Conservation (phyloP, 2,329 filamentous ascomycete genomes). For the Pyricularia sp. region DNA sequence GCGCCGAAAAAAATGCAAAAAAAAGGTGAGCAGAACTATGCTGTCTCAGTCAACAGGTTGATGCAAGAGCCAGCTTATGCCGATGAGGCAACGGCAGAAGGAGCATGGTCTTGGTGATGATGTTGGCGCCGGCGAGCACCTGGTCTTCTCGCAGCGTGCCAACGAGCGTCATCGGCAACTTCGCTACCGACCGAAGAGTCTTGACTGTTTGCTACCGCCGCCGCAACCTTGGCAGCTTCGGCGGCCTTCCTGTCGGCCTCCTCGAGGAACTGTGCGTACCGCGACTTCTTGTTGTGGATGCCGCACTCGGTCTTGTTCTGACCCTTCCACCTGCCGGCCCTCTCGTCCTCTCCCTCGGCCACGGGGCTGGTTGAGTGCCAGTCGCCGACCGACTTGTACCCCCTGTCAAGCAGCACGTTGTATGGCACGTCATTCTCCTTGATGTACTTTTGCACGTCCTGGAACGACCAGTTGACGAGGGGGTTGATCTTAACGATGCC, state of each 20-base stretch:
- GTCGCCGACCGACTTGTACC: conserved; percentile 98
- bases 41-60: not conserved
- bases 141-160: not conserved
- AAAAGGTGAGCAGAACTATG: not conserved
- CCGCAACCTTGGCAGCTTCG: not conserved
- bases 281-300: conserved; percentile 94
- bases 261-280: conserved; percentile 72
- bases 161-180: not conserved
- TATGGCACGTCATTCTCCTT: conserved; percentile 80
- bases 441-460: conserved; percentile 80
- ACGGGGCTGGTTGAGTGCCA: conserved; percentile 96
- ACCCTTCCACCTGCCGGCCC: conserved; percentile 93
- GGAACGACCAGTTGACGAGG: conserved; percentile 84
- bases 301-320: conserved; percentile 94
- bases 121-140: not conserved
- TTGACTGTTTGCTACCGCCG: not conserved
- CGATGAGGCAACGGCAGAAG: not conserved
- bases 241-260: conserved; percentile 1
- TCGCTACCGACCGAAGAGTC: not conserved
- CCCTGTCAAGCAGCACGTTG: conserved; percentile 77
- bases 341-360: conserved; percentile 83
- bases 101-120: not conserved
- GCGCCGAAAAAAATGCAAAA: not conserved
- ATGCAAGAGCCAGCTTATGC: not conserved
- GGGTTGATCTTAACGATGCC: conserved; percentile 97